Percentiles rank a stretch among this genome's conserved stretches.
These are phyloP conservation scores for Athelia psychrophila DNA, from an alignment of 1,284 basidiomycete genomes.

Conservation along the genomic window DNA sequence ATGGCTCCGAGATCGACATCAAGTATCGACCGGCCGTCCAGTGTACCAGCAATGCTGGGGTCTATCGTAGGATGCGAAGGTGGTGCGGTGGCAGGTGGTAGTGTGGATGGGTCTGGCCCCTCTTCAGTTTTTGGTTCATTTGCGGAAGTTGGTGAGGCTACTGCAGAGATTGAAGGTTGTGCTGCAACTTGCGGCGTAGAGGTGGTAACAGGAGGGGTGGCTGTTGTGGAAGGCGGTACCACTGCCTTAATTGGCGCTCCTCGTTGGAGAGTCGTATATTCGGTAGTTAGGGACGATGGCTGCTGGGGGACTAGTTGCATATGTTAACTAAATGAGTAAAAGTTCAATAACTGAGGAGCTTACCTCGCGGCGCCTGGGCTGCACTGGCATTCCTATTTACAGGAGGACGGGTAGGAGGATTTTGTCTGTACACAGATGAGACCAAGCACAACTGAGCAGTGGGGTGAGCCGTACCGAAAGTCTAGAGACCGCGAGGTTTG, in stretches of 20 bases:
- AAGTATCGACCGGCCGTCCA: conserved; percentile 82
- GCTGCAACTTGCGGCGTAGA: conserved; percentile 14
- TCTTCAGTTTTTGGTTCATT: conserved; percentile 26
- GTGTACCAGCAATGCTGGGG: conserved; percentile 58
- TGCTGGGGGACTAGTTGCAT: conserved; percentile 41
- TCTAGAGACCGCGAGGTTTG: conserved; percentile 66
- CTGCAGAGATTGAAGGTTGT: conserved; percentile 6
- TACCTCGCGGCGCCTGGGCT: conserved; percentile 38
- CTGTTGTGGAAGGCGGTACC: conserved; percentile 20
- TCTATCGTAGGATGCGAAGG: conserved; percentile 78
- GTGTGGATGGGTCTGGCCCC: conserved; percentile 57
- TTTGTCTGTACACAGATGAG: conserved; percentile 10
- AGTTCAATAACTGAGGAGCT: too few relatives aligned
- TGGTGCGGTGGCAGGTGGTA: conserved; percentile 65
- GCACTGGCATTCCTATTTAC: conserved; percentile 27
- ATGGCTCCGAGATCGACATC: conserved; percentile 86
- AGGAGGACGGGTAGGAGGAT: conserved; percentile 20
- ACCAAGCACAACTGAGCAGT: background rate
- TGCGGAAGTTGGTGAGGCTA: conserved; percentile 14
- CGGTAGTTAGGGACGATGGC: conserved; percentile 67
- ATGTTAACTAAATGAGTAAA: conserved; percentile 1
- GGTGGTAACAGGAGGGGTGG: conserved; percentile 12
- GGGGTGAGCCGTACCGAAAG: conserved; percentile 51
- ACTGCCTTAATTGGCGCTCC: conserved; percentile 37
- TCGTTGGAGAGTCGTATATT: conserved; percentile 85